Evolutionary conservation across 768 basidiomycete species (phyloP).

Genomic region (Leccinum incarnatum): DNA sequence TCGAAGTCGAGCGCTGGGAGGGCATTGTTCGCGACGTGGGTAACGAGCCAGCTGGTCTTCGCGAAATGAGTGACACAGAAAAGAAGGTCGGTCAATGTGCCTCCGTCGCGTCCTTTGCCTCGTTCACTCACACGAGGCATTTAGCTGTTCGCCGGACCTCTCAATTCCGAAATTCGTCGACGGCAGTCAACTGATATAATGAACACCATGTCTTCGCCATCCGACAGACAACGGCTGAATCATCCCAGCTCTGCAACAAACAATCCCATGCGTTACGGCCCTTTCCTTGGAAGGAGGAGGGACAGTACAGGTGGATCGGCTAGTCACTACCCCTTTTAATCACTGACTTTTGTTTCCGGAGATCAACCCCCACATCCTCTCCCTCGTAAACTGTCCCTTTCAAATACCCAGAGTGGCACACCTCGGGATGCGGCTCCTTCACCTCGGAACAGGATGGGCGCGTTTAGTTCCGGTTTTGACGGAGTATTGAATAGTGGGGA

Average conservation of each 20-base stretch:
- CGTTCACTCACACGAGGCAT: slow-evolving; percentile 30
- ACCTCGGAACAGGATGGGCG: slow-evolving; percentile 59
- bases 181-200: slow-evolving; percentile 78
- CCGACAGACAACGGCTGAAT: slow-evolving; percentile 59
- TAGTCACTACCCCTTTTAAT: not conserved
- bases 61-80: slow-evolving; percentile 79
- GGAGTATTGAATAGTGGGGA: slow-evolving; percentile 68
- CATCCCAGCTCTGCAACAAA: slow-evolving; percentile 46
- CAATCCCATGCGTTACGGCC: slow-evolving; percentile 63
- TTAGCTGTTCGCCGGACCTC: slow-evolving; percentile 73
- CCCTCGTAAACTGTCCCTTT: slow-evolving; percentile 69
- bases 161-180: slow-evolving; percentile 86
- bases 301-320: slow-evolving; percentile 60
- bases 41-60: slow-evolving; percentile 68
- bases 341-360: slow-evolving; percentile 29
- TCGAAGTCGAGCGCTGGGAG: slow-evolving; percentile 88
- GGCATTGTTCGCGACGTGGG: slow-evolving; percentile 80
- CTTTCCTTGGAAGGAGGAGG: slow-evolving; percentile 55
- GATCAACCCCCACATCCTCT: slow-evolving; percentile 56
- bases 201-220: slow-evolving; percentile 53
- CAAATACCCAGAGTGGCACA: slow-evolving; percentile 51
- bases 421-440: slow-evolving; percentile 62
- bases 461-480: slow-evolving; percentile 62
- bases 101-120: slow-evolving; percentile 7
- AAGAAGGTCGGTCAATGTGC: slow-evolving; percentile 66